Evolutionary conservation across 2,329 filamentous ascomycete genomes (phyloP), one percentile per base, ranked within the genome.

Genomic region (Apiospora malaysiana): DNA sequence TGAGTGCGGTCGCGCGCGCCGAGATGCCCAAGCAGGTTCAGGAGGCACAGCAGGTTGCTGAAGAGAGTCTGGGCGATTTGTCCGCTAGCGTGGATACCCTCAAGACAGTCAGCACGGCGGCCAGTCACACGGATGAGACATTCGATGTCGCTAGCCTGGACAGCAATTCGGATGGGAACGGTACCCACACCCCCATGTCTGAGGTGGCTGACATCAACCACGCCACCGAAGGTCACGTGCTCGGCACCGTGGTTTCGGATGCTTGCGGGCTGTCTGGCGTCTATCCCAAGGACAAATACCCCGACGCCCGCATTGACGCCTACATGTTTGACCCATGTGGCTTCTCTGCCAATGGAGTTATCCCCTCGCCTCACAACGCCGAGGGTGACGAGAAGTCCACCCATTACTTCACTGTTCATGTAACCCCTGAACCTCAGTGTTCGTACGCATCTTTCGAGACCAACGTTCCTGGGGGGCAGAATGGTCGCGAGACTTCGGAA

Each of bases 361-460:
- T 99, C 56, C 96, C 96, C 8, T 91, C 94, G 67, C 91, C 93
- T 0, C 84, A 88, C 18, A 85, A 77, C 46, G 76, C 73, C 4
- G 74, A 84, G 80, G 83, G 86, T 72, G 79, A 80, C 68, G 81
- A 82, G 72, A 86, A 85, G 69, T 84, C 88, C 4, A 92, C 90
- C 51, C 94, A 98, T 83, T 99, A 99, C 85, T 99, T 98, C 83
- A 99, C 95, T 0, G 96, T 99, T 32, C 96, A 99, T 79, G 96
- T 99, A 75, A 99, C 96, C 0, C 96, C 96, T 0, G 96, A 99
- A 86, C 94, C 95, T 18, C 91, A 97, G 78, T 99, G 95, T 86
- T 98, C 95, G 6, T 99, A 97, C 81, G 96, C 96, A 46, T 98
- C 94, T 1, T 99, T 99, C 79, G 96, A 99, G 86, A 98, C 96